Base-by-base conservation (phyloP, 345 rosid genomes). In the Lenwebbia sp. region DNA sequence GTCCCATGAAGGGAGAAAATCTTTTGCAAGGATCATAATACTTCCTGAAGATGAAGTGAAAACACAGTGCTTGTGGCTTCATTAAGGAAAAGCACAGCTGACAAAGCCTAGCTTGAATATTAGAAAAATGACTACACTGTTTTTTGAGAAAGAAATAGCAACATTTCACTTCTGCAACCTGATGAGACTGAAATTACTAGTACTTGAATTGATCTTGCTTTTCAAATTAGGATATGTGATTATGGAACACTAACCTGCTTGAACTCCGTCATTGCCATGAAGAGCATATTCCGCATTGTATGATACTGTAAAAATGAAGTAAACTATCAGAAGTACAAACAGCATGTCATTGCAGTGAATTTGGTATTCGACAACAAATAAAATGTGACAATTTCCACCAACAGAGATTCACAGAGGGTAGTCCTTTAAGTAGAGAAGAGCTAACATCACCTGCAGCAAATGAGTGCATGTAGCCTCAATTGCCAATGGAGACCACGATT, bases 201-300 rank as follows among this genome's bases (percentile, higher is more conserved):
- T 82, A 82, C 83, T 82, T 82, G 56, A 60, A 83, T 83, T 82
- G 83, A 83, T 52, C 14, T 53, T 50, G 57, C 60, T 83, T 19
- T 70, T 70, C 26, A 21, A 33, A 19, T 83, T 11, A 53, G 84
- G 26, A 53, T 37, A n/a, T 8, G 58, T 21, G 56, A 50, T 83
- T n/a, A 83, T 55, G 41, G 84, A n/a, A 33, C 28, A 75, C 85
- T 84, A 76, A 96, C 98, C 98, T 94, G 89, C 86, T 56, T 85
- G 88, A 95, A 97, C 91, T 95, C 98, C 15, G 93, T 91, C 96
- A 84, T 89, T 88, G 97, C 94, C 96, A 95, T 89, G 87, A 90
- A 95, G 90, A 95, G 93, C 85, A 95, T 89, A 87, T 95, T 94
- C 85, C 94, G 91, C 88, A 95, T 86, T 3, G 92, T 90, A 86